Percentiles rank a stretch among this genome's conserved stretches.
Conservation (phyloP, 2,329 filamentous ascomycete genomes). For the Fusarium haematococcum region DNA sequence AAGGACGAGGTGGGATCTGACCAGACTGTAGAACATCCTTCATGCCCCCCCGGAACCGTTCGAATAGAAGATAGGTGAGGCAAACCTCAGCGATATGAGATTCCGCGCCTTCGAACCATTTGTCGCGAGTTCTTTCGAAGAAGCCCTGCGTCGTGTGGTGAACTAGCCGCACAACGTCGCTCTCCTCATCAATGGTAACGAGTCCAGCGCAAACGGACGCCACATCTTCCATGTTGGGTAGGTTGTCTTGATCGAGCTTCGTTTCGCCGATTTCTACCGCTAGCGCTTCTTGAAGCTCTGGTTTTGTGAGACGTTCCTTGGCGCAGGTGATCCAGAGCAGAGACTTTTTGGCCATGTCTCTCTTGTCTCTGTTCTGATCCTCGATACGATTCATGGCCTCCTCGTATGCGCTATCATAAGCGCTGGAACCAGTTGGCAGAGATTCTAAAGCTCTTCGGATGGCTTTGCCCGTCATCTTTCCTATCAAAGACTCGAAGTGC, state of each 20-base stretch:
- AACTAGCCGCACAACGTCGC: constrained; percentile 53
- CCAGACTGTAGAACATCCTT: constrained; percentile 26
- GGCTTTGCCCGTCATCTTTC: neutral
- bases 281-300: constrained; percentile 57
- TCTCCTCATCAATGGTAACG: constrained; percentile 53
- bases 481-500: neutral
- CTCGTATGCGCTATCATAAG: constrained; percentile 50
- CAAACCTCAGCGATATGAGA: neutral
- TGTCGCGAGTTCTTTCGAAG: neutral
- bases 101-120: neutral
- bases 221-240: constrained; percentile 49
- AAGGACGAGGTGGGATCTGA: constrained; percentile 37
- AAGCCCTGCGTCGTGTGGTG: constrained; percentile 61
- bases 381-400: constrained; percentile 56
- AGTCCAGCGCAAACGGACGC: constrained; percentile 56
- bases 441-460: constrained; percentile 40
- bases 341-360: constrained; percentile 51
- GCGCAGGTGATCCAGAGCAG: constrained; percentile 56
- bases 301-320: constrained; percentile 46
- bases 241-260: constrained; percentile 50
- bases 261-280: constrained; percentile 47
- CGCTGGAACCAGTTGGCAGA: constrained; percentile 11
- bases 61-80: neutral
- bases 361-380: constrained; percentile 46
- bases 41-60: neutral